Base-by-base conservation (phyloP, 2,329 filamentous ascomycete genomes). In the Bipolaris sorokiniana region DNA sequence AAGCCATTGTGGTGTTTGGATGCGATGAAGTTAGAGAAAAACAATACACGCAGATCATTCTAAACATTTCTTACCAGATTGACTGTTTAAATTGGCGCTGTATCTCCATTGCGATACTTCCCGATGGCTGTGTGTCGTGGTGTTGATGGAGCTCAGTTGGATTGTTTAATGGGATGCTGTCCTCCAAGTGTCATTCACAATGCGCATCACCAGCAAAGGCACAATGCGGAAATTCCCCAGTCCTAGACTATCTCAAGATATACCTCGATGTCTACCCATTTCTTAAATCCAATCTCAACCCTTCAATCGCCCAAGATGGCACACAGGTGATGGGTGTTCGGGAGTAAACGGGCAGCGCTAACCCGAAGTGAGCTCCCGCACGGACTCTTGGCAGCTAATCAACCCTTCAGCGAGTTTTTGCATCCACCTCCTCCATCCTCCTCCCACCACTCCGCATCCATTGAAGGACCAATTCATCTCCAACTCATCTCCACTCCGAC, bases 401-500 rank as follows among this genome's bases (percentile, higher is more conserved):
- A 59, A 62, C 56, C 59, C 59, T 62, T 62, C 59, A 56, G 56
- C 56, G 57, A 62, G 57, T 60, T 60, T 62, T 62, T 62, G 56
- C 59, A 59, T 61, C 56, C 68, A 61, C 56, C 63, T 66, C 63
- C 65, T 69, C 62, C 59, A 63, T 63, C 63, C 65, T 63, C 67
- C 62, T 59, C 52, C 59, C 62, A 65, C 63, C 62, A 63, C 64
- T 63, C 63, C 60, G 59, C 66, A 72, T 69, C 70, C 67, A 72
- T 72, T 72, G 69, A 66, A 69, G 61, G 68, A 65, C 62, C 67
- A 73, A 69, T 73, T 72, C 74, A 75, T 76, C 71, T 67, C 66
- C 71, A 72, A 71, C 68, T 68, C 71, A 75, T 76, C 73, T 76
- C 72, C 72, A 70, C 72, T 73, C 71, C 62, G 67, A 64, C 60